phyloP scores from a whole-genome alignment of 129 eudicot species.

The carrot (Daucus carota) region DH1_v3.0 NC_030386.2:36856001-36856500 shows the following conservation, averaged over 20 bases:
- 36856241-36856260: neutral
- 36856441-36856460: slow-evolving; percentile 2
- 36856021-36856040: no score
- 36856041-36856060: no score
- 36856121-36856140: no score
- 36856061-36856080: no score
- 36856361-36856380: neutral
- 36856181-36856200: neutral
- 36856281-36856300: neutral
- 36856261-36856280: neutral
- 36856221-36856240: neutral
- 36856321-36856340: neutral
- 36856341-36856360: neutral
- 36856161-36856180: neutral
- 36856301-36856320: neutral
- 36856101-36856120: no score
- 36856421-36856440: neutral
- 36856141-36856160: no score
- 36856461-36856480: neutral
- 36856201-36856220: neutral
- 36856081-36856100: no score
- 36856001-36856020: no score
- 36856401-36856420: neutral
- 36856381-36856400: neutral
- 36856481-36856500: neutral